A percentile compares a stretch with the other conserved stretches of the same genome.
phyloP scores from a whole-genome alignment of 2,329 filamentous ascomycete species.

The Penicillium sp. region DNA sequence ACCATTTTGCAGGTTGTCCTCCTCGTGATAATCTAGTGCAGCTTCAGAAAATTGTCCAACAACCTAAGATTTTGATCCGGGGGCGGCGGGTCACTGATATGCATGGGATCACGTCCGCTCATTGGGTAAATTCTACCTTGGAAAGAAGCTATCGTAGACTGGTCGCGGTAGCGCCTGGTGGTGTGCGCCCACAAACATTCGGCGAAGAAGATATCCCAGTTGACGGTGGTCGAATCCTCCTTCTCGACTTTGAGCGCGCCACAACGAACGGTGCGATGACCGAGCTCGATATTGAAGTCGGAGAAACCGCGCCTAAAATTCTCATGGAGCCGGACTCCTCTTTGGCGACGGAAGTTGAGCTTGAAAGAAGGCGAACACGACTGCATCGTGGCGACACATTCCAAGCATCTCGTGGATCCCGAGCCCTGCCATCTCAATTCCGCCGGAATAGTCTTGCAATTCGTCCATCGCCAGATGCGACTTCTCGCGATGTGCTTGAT shows the following conservation, averaged over 20 bases:
- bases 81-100: conserved; percentile 66
- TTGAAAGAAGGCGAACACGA: conserved; percentile 72
- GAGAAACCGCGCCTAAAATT: conserved; percentile 65
- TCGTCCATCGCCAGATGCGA: conserved; percentile 25
- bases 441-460: conserved; percentile 31
- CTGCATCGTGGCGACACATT: conserved; percentile 55
- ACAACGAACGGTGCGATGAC: conserved; percentile 54
- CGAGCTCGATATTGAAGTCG: conserved; percentile 71
- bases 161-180: conserved; percentile 70
- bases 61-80: conserved; percentile 67
- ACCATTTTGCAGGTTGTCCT: conserved; percentile 17
- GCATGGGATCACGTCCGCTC: conserved; percentile 64
- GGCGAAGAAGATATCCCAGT: conserved; percentile 74
- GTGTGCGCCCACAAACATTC: conserved; percentile 58
- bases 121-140: conserved; percentile 65
- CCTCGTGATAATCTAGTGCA: conserved; percentile 28
- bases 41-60: conserved; percentile 36
- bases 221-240: conserved; percentile 71
- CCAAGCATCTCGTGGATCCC: conserved; percentile 20
- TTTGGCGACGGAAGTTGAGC: conserved; percentile 73
- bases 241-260: conserved; percentile 72
- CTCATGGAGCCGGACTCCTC: conserved; percentile 73
- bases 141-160: conserved; percentile 45
- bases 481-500: conserved; percentile 53
- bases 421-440: conserved; percentile 12